phyloP scores from a whole-genome alignment of 352 stramenopile genomes.

The Globisporangium echinulatum region DNA sequence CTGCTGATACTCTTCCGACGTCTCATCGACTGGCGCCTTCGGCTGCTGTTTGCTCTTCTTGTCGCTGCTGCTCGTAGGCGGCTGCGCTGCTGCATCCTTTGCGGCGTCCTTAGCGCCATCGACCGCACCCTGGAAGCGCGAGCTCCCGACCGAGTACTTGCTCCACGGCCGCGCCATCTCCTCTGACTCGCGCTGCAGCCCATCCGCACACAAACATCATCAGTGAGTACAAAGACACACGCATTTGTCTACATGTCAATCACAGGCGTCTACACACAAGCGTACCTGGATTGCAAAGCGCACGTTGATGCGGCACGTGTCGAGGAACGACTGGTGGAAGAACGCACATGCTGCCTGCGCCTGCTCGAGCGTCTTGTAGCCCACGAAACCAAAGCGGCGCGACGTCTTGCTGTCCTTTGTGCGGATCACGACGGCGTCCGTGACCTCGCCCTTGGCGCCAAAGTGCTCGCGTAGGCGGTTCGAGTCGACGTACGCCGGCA shows the following conservation, averaged over 20 bases:
- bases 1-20: slow-evolving; percentile 72
- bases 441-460: slow-evolving; percentile 72
- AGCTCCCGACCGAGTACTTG: slow-evolving; percentile 86
- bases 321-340: slow-evolving; percentile 87
- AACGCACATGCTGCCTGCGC: slow-evolving; percentile 50
- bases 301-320: slow-evolving; percentile 85
- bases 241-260: slow-evolving; percentile 1
- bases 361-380: slow-evolving; percentile 68
- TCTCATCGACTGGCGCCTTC: slow-evolving; percentile 19
- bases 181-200: slow-evolving; percentile 34
- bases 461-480: slow-evolving; percentile 73
- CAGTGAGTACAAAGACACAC: slow-evolving; percentile 1
- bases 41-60: slow-evolving; percentile 30
- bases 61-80: slow-evolving; percentile 2
- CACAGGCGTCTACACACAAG: background rate
- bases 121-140: slow-evolving; percentile 35
- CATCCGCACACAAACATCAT: slow-evolving; percentile 4
- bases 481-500: slow-evolving; percentile 73
- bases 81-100: slow-evolving; percentile 13
- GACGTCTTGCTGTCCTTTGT: slow-evolving; percentile 87
- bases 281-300: slow-evolving; percentile 66
- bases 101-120: slow-evolving; percentile 11
- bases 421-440: slow-evolving; percentile 83
- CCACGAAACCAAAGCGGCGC: slow-evolving; percentile 79
- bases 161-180: slow-evolving; percentile 79